Evolutionary conservation across 2,329 filamentous ascomycete species (phyloP), one percentile per base, ranked within the genome.

Genomic region (Ophiostoma triangulosporum): DNA sequence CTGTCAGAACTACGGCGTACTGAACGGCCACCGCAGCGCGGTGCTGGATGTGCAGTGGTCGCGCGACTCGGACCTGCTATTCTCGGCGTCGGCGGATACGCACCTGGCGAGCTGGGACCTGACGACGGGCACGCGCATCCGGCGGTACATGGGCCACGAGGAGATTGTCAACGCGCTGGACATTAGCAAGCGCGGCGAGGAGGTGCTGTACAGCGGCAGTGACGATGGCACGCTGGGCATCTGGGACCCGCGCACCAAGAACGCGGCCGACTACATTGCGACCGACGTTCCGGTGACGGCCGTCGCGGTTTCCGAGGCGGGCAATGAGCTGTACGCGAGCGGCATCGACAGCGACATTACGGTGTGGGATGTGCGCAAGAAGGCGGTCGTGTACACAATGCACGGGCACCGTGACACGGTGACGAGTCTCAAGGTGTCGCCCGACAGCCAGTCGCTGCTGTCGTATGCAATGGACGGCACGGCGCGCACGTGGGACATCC

Each of bases 271-370:
- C 62, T 89, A 90, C 62, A 84, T 97, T 58, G 81, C 91, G 64
- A 95, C 90, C 0, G 85, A 93, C 57, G 95, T 94, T 57, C 93
- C 93, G 1, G 81, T 98, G 54, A 97, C 93, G 2, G 86, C 91
- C 0, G 81, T 97, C 6, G 88, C 89, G 15, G 74, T 97, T n/a
- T 84, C 90, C 0, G 89, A 95, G 66, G 89, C 91, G 1, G 93
- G 93, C 17, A 95, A 95, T 65, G 93, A 97, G 70, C 80, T 98
- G 26, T 98, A 93, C 67, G 86, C 87, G 6, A 91, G 91, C 48
- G 87, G 90, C 22, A 96, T 98, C 61, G 93, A 97, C 70, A 96
- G 97, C 64, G 89, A 94, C 62, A 95, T 98, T 66, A 88, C 90
- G 62, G 90, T 95, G 20, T 98, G 93, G 91, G 93, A 98, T 68